Conservation (phyloP, 768 basidiomycete genomes). For the Pholiota conissans region DNA sequence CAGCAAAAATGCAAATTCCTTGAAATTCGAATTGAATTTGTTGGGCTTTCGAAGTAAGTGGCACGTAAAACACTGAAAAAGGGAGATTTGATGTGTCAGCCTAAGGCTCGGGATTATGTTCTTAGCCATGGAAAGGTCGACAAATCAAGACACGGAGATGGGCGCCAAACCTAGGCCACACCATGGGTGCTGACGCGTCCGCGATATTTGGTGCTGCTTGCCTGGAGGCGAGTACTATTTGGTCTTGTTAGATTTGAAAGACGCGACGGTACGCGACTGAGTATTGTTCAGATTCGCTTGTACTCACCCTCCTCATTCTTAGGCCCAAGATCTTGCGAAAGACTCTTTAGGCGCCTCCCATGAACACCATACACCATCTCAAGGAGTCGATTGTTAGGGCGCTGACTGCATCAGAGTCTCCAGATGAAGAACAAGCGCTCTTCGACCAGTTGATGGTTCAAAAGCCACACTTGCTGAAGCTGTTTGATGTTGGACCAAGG, state of each 20-base stretch:
- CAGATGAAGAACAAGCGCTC: constrained; percentile 66
- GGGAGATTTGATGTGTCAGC: no score
- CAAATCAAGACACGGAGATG: no score
- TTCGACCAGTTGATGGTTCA: constrained; percentile 74
- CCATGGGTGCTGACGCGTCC: no score
- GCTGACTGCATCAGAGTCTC: constrained; percentile 43
- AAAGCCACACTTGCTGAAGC: constrained; percentile 58
- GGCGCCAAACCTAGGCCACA: no score
- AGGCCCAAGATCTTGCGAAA: constrained; percentile 9
- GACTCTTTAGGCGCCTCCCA: constrained; percentile 25
- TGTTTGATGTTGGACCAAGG: constrained; percentile 66
- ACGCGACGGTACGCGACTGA: neutral
- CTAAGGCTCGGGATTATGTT: no score
- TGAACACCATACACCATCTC: constrained; percentile 63
- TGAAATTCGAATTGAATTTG: no score
- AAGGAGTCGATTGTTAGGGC: constrained; percentile 50
- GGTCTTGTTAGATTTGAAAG: neutral
- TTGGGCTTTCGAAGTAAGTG: no score
- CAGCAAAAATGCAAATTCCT: no score
- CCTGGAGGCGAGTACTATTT: no score
- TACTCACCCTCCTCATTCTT: neutral
- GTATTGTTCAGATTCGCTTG: neutral
- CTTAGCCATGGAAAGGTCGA: no score
- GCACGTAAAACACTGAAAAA: no score
- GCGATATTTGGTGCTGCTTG: no score